Evolutionary conservation across 83 land plant species (phyloP).

Genomic region (Thuja plicata): DNA sequence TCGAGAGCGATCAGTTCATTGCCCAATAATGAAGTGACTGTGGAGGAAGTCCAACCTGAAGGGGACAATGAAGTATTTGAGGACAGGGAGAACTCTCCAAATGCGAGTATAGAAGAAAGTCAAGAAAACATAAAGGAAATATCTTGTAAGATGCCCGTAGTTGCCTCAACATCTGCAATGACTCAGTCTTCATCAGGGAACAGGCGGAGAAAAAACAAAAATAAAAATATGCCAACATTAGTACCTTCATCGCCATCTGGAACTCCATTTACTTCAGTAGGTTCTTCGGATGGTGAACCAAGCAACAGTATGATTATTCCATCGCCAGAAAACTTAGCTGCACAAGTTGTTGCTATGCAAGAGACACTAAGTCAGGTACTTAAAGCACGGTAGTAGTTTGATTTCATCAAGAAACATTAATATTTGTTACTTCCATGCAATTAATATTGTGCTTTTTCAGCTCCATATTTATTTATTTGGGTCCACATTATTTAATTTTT

Average conservation of each 20-base stretch:
- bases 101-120: slow-evolving; percentile 35
- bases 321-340: slow-evolving; percentile 29
- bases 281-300: slow-evolving; percentile 41
- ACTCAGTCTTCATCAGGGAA: slow-evolving; percentile 39
- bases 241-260: slow-evolving; percentile 40
- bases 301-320: slow-evolving; percentile 27
- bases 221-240: slow-evolving; percentile 54
- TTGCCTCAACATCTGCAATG: slow-evolving; percentile 16
- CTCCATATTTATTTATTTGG: background rate
- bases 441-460: background rate
- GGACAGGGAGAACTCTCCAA: slow-evolving; percentile 29
- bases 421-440: background rate
- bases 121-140: slow-evolving; percentile 48
- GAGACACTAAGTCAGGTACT: slow-evolving; percentile 75
- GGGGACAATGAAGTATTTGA: slow-evolving; percentile 42
- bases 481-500: background rate
- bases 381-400: background rate
- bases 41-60: slow-evolving; percentile 39
- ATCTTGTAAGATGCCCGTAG: slow-evolving; percentile 35
- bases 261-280: slow-evolving; percentile 39
- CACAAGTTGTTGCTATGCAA: slow-evolving; percentile 70
- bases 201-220: slow-evolving; percentile 78
- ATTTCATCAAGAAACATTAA: background rate
- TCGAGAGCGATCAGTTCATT: slow-evolving; percentile 24
- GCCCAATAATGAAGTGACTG: slow-evolving; percentile 24